These are phyloP conservation scores for Auriscalpium vulgare DNA, from an alignment of 768 basidiomycete species.

Conservation along the genomic window DNA sequence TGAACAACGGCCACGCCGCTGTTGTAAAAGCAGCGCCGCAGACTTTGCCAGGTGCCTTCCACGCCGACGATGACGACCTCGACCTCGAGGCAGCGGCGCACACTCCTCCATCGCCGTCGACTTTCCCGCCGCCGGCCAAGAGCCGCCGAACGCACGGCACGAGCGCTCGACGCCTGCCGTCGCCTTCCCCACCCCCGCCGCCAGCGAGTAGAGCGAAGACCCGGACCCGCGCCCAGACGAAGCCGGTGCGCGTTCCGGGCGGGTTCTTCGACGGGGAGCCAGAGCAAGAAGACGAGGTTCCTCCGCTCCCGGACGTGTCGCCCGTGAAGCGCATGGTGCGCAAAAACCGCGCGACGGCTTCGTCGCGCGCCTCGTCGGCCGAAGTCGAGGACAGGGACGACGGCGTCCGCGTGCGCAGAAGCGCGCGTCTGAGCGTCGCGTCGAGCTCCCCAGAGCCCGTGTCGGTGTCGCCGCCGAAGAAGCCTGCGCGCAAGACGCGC, in stretches of 20 bases:
- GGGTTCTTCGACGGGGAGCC: not conserved
- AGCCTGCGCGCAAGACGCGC: slow-evolving; percentile 2
- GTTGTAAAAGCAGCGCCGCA: not conserved
- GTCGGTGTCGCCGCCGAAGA: slow-evolving; percentile 8
- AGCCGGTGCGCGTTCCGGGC: not conserved
- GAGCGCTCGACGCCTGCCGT: slow-evolving; percentile 3
- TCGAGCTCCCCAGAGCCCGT: slow-evolving; percentile 12
- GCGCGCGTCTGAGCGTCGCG: slow-evolving; percentile 13
- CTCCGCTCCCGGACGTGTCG: slow-evolving; percentile 9
- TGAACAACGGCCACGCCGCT: not conserved
- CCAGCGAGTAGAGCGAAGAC: no score
- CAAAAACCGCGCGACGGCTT: not conserved
- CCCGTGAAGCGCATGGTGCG: slow-evolving; percentile 11
- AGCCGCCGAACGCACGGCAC: slow-evolving; percentile 1
- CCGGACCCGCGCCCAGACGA: not conserved
- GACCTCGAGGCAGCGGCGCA: not conserved
- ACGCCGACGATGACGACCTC: not conserved
- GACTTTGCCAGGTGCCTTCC: not conserved
- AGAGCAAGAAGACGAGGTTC: slow-evolving; percentile 12
- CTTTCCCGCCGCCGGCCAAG: slow-evolving; percentile 6
- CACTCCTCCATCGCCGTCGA: slow-evolving; percentile 9
- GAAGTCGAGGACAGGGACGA: slow-evolving; percentile 8
- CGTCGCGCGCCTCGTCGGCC: not conserved
- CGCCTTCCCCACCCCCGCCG: not conserved
- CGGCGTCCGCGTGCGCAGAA: slow-evolving; percentile 5